Conservation (phyloP, 805 yeast species). For the Wickerhamomyces silvicola region DNA sequence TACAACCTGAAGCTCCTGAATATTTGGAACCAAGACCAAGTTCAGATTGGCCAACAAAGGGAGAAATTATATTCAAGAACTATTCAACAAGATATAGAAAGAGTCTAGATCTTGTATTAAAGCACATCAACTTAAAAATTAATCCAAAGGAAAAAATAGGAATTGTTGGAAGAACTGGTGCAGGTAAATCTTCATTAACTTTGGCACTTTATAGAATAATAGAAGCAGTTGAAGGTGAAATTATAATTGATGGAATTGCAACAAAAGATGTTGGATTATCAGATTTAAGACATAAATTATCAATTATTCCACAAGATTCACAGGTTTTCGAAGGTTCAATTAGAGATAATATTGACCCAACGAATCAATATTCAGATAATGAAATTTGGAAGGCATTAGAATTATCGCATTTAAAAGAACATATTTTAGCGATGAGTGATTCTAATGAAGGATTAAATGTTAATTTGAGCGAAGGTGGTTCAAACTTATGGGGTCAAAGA, state of each 20-base stretch:
- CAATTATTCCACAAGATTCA: constrained; percentile 92
- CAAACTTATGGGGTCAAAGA: constrained; percentile 71
- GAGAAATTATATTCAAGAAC: constrained; percentile 58
- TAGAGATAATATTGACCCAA: constrained; percentile 84
- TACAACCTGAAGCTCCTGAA: constrained; percentile 81
- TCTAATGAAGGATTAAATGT: constrained; percentile 48
- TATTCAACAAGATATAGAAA: constrained; percentile 84
- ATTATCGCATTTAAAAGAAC: constrained; percentile 68
- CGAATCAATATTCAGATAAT: constrained; percentile 58
- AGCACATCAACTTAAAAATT: constrained; percentile 56
- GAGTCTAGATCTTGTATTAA: constrained; percentile 73
- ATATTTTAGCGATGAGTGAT: constrained; percentile 49
- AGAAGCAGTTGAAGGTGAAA: constrained; percentile 66
- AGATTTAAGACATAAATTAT: constrained; percentile 70
- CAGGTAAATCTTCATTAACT: constrained; percentile 86
- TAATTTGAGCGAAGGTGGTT: constrained; percentile 59
- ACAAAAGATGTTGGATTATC: constrained; percentile 64
- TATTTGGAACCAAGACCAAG: constrained; percentile 65
- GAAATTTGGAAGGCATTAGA: constrained; percentile 78
- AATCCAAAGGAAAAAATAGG: constrained; percentile 82
- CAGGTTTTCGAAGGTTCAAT: constrained; percentile 86
- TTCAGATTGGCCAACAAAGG: constrained; percentile 64
- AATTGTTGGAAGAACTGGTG: constrained; percentile 96
- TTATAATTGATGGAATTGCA: constrained; percentile 64
- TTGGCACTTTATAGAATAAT: constrained; percentile 80